phyloP scores from a whole-genome alignment of 169 alveolate genomes.

The Eimeria sp. region DNA sequence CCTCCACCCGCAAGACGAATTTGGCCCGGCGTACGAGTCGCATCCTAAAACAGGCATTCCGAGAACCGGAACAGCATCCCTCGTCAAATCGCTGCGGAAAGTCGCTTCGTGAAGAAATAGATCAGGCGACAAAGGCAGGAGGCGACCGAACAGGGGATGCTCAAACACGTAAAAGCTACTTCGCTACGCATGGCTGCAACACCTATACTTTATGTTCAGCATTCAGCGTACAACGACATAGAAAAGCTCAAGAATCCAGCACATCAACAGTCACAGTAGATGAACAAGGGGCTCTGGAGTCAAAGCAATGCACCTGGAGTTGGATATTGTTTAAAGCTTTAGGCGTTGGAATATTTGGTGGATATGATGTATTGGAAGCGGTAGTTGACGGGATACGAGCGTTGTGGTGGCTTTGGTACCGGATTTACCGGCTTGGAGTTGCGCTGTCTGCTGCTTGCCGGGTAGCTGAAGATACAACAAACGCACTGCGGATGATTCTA shows the following conservation, averaged over 20 bases:
- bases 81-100: background rate
- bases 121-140: background rate
- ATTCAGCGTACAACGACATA: background rate
- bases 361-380: background rate
- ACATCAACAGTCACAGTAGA: background rate
- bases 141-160: background rate
- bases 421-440: background rate
- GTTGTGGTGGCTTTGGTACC: slow-evolving; percentile 18
- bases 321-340: background rate
- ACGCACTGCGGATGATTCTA: slow-evolving; percentile 18
- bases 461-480: slow-evolving; percentile 8
- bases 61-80: background rate
- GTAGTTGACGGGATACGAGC: slow-evolving; percentile 18
- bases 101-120: slow-evolving; percentile 44
- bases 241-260: background rate
- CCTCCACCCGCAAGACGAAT: background rate
- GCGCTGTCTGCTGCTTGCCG: slow-evolving; percentile 21
- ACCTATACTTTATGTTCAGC: background rate
- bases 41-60: slow-evolving; percentile 23
- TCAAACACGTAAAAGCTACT: background rate
- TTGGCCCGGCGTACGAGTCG: slow-evolving; percentile 9
- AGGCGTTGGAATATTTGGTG: background rate
- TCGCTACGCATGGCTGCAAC: background rate
- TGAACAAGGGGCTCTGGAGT: background rate
- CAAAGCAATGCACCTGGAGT: background rate